Evolutionary conservation across 306 rosid species (phyloP).

Genomic region (Rosa persica): DNA sequence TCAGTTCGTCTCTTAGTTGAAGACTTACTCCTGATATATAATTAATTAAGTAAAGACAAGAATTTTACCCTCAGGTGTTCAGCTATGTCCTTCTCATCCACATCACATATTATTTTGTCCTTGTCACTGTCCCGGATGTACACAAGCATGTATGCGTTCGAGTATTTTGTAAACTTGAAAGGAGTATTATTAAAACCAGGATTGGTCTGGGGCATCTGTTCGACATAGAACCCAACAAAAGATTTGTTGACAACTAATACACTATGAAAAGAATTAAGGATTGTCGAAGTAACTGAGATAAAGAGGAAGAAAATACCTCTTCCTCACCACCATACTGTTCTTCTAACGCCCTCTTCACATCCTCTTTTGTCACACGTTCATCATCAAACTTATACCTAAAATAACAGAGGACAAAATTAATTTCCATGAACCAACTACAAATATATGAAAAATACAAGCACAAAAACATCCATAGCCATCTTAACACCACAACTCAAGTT

Average conservation of each 20-base stretch:
- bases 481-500: neutral
- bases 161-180: conserved; percentile 82
- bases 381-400: conserved; percentile 89
- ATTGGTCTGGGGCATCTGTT: conserved; percentile 78
- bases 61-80: conserved; percentile 74
- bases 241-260: conserved; percentile 21
- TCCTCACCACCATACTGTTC: conserved; percentile 98
- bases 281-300: neutral
- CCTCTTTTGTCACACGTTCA: conserved; percentile 92
- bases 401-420: neutral
- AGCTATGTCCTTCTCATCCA: conserved; percentile 87
- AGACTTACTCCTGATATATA: neutral
- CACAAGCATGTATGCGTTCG: conserved; percentile 97
- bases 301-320: conserved; percentile 48
- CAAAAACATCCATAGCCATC: neutral
- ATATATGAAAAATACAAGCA: neutral
- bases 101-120: conserved; percentile 83
- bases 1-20: conserved; percentile 15
- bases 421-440: neutral
- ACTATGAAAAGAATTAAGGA: neutral
- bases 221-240: conserved; percentile 23
- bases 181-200: conserved; percentile 89
- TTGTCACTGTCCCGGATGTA: conserved; percentile 88
- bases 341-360: conserved; percentile 78
- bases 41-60: conserved; percentile 13